These are phyloP conservation scores for Pholiota molesta DNA, from an alignment of 768 basidiomycete genomes.

Conservation along the genomic window DNA sequence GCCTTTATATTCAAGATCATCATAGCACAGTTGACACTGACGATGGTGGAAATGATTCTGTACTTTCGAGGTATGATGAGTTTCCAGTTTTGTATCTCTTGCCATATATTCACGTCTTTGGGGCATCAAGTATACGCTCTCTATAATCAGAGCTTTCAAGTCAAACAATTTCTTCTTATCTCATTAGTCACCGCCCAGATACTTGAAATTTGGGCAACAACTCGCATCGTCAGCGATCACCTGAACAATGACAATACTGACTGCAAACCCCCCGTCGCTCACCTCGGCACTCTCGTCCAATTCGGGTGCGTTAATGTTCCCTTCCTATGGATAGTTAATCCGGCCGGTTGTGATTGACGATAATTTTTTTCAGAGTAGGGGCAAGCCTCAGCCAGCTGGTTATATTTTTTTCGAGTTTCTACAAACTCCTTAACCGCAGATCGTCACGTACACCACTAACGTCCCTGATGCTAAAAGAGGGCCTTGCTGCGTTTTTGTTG, in stretches of 20 bases:
- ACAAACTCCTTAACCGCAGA: not conserved
- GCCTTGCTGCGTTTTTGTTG: conserved; percentile 16
- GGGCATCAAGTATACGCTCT: conserved; percentile 21
- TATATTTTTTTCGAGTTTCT: not conserved
- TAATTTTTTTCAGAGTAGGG: not conserved
- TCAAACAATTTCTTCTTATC: conserved; percentile 11
- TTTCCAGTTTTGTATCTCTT: not conserved
- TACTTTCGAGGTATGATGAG: conserved; percentile 20
- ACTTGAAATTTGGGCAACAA: conserved; percentile 17
- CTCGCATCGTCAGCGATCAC: conserved; percentile 6
- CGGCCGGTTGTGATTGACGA: not conserved
- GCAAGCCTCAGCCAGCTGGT: not conserved
- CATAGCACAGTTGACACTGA: conserved; percentile 16
- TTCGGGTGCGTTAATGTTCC: not conserved
- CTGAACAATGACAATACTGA: not conserved
- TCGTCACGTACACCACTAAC: conserved; percentile 11
- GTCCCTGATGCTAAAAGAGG: conserved; percentile 16
- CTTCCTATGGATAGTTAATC: not conserved
- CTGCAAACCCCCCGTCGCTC: conserved; percentile 3
- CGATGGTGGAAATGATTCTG: conserved; percentile 23
- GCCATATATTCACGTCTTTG: not conserved
- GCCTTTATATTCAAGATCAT: conserved; percentile 16
- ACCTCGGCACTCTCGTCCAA: not conserved
- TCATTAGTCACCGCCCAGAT: conserved; percentile 7
- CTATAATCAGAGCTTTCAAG: conserved; percentile 19